A percentile compares a stretch with the other conserved stretches of the same genome.
Evolutionary conservation across 2,329 filamentous ascomycete species (phyloP).

Genomic region (Bipolaris sorokiniana): DNA sequence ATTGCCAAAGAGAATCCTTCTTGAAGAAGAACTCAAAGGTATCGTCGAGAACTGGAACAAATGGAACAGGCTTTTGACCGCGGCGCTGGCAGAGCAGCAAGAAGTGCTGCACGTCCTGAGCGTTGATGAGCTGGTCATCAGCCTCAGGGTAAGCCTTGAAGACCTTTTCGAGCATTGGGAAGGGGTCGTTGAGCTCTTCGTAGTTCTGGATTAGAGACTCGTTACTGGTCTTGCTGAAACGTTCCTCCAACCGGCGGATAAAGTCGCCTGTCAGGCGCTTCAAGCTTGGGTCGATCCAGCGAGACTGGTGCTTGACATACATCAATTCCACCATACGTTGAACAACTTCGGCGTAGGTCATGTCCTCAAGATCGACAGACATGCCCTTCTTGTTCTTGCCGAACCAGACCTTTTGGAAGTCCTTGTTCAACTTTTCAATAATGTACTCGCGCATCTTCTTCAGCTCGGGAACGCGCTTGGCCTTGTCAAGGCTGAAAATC

Average conservation of each 20-base stretch:
- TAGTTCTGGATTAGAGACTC: conserved; percentile 89
- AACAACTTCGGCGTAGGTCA: conserved; percentile 57
- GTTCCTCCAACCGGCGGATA: conserved; percentile 95
- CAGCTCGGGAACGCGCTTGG: conserved; percentile 56
- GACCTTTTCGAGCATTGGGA: conserved; percentile 76
- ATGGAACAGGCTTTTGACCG: conserved; percentile 94
- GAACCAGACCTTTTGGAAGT: conserved; percentile 59
- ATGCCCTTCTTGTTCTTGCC: conserved; percentile 52
- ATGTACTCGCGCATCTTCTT: conserved; percentile 55
- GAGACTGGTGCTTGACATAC: conserved; percentile 54
- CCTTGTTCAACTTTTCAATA: conserved; percentile 55
- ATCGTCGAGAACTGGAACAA: conserved; percentile 92
- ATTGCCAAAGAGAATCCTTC: conserved; percentile 99
- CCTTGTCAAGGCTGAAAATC: conserved; percentile 95
- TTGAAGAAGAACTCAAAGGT: conserved; percentile 99
- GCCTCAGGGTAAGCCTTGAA: conserved; percentile 84
- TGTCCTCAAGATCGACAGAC: conserved; percentile 55
- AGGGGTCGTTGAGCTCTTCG: conserved; percentile 83
- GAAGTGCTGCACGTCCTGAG: conserved; percentile 98
- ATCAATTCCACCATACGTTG: conserved; percentile 55
- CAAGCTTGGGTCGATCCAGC: conserved; percentile 68
- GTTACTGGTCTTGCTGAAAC: conserved; percentile 80
- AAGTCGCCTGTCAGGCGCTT: conserved; percentile 88
- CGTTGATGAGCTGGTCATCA: conserved; percentile 90
- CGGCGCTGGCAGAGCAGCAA: conserved; percentile 88